phyloP scores from a whole-genome alignment of 2,329 filamentous ascomycete species.

The Exophiala aquamarina region DNA sequence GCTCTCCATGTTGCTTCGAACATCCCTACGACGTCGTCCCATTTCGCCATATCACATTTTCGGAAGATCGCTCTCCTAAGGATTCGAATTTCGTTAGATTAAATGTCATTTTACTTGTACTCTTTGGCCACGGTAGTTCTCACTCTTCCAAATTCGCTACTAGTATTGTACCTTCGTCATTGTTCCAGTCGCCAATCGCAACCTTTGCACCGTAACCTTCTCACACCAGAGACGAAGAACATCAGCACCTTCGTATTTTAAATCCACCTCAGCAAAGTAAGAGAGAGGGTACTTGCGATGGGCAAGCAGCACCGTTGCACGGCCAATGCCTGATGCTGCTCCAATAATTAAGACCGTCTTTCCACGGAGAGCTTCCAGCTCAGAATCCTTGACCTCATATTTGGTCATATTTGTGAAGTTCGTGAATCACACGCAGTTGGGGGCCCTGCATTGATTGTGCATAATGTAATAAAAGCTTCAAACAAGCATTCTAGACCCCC shows the following conservation, averaged over 20 bases:
- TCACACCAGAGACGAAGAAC: too few relatives aligned
- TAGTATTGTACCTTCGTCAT: too few relatives aligned
- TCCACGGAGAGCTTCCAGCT: slow-evolving; percentile 28
- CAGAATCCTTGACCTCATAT: background rate
- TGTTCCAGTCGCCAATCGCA: slow-evolving; percentile 1
- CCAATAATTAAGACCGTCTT: slow-evolving; percentile 48
- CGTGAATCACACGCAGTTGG: too few relatives aligned
- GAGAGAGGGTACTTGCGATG: slow-evolving; percentile 4
- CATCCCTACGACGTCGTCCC: slow-evolving; percentile 18
- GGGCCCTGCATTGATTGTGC: too few relatives aligned
- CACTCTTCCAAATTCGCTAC: too few relatives aligned
- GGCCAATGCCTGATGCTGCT: slow-evolving; percentile 37
- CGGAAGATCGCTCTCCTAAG: slow-evolving; percentile 1
- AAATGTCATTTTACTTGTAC: too few relatives aligned
- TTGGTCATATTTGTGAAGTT: background rate
- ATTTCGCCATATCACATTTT: slow-evolving; percentile 9
- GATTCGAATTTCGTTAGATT: background rate
- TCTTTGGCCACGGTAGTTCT: background rate
- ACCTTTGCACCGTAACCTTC: slow-evolving; percentile 7
- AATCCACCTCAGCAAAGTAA: background rate
- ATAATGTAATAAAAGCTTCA: too few relatives aligned
- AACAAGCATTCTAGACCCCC: too few relatives aligned
- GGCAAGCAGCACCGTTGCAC: slow-evolving; percentile 23
- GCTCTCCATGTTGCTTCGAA: slow-evolving; percentile 23
- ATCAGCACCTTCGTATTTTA: too few relatives aligned